phyloP scores from a whole-genome alignment of 345 rosid genomes.

The Cardiospermum halicacabum region DNA sequence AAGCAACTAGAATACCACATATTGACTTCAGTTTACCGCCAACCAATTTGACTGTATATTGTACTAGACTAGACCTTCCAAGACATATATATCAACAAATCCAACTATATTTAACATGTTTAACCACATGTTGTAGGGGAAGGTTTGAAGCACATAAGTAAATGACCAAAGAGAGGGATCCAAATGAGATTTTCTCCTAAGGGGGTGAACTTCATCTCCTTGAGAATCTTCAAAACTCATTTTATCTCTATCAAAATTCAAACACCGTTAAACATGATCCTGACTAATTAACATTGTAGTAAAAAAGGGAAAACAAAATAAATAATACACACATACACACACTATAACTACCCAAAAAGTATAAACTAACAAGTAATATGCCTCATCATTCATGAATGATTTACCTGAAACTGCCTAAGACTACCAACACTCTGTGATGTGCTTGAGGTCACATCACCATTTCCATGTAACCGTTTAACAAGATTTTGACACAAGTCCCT shows the following conservation, averaged over 20 bases:
- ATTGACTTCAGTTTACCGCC: not conserved
- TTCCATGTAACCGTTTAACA: conserved; percentile 67
- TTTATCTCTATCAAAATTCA: not conserved
- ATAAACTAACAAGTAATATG: not conserved
- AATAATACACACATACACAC: not conserved
- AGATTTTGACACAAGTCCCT: conserved; percentile 66
- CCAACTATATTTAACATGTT: no score
- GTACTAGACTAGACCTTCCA: not conserved
- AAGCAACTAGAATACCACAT: not conserved
- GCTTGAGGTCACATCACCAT: conserved; percentile 50
- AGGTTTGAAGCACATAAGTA: not conserved
- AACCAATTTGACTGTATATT: not conserved
- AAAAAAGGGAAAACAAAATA: not conserved
- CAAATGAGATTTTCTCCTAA: not conserved
- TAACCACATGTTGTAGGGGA: no score
- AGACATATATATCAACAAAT: not conserved
- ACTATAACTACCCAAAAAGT: not conserved
- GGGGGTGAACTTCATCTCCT: not conserved
- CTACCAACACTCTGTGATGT: conserved; percentile 61
- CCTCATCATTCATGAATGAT: conserved; percentile 11
- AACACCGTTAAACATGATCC: not conserved
- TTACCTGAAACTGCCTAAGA: conserved; percentile 81
- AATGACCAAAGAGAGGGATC: not conserved
- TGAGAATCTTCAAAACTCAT: not conserved
- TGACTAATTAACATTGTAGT: not conserved